Conservation (phyloP, 164 flowering plant genomes). For the Vitis riparia region DNA sequence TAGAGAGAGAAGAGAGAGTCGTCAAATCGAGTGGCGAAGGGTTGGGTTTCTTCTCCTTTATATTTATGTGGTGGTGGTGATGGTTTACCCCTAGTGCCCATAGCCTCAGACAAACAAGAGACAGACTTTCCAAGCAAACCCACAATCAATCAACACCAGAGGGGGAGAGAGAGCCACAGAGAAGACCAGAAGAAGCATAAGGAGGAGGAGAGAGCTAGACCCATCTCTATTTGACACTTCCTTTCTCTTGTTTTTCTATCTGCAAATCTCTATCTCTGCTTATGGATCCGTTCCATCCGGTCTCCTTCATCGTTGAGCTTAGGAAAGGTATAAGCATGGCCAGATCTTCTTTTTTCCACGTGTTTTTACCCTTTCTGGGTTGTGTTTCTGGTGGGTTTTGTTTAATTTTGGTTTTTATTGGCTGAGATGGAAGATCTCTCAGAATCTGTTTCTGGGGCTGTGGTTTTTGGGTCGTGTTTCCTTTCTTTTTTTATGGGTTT, state of each 20-base stretch:
- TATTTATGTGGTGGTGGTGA: constrained; percentile 29
- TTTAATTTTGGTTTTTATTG: neutral
- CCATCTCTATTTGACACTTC: too few relatives aligned
- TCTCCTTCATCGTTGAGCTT: constrained; percentile 19
- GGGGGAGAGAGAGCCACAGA: too few relatives aligned
- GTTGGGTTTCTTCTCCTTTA: constrained; percentile 11
- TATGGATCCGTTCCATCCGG: constrained; percentile 45
- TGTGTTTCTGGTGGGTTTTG: neutral
- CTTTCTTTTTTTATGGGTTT: neutral
- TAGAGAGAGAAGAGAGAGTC: constrained; percentile 12
- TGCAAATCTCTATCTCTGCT: neutral
- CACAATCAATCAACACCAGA: neutral
- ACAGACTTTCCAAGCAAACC: too few relatives aligned
- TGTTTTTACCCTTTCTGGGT: neutral
- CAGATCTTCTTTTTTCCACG: constrained; percentile 11
- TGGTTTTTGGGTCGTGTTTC: neutral
- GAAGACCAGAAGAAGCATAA: too few relatives aligned
- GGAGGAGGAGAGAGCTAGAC: too few relatives aligned
- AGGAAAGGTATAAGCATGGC: constrained; percentile 36
- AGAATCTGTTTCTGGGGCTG: neutral
- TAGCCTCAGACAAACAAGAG: neutral
- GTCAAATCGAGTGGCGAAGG: constrained; percentile 33
- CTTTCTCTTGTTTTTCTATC: neutral
- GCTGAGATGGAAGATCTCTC: constrained; percentile 9
- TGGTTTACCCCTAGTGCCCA: neutral